phyloP scores from a whole-genome alignment of 2,329 filamentous ascomycete genomes.

The Ophiostoma perfectum region DNA sequence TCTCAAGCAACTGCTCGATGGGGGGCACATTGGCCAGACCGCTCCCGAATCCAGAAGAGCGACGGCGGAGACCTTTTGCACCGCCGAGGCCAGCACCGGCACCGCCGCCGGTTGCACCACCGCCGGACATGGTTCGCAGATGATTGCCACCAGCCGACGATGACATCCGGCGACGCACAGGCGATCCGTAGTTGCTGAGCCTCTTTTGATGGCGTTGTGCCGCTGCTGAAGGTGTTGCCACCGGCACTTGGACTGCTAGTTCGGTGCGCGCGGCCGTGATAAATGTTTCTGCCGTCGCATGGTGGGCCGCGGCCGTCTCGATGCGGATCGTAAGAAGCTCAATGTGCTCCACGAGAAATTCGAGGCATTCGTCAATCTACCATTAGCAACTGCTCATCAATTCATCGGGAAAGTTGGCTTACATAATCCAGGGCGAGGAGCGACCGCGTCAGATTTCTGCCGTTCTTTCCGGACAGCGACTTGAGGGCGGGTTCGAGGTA shows the following conservation, averaged over 20 bases:
- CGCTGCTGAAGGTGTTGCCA: conserved; percentile 1
- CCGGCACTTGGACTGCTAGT: conserved; percentile 32
- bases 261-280: conserved; percentile 42
- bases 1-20: conserved; percentile 45
- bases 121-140: conserved; percentile 32
- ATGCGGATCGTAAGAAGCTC: conserved; percentile 39
- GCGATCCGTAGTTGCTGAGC: conserved; percentile 32
- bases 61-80: conserved; percentile 29
- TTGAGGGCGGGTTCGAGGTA: conserved; percentile 56
- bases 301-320: conserved; percentile 44
- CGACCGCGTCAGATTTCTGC: conserved; percentile 42
- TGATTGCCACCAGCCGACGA: conserved; percentile 29
- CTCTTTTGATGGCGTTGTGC: conserved; percentile 23
- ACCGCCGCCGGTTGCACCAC: conserved; percentile 15
- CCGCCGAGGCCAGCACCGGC: conserved; percentile 5
- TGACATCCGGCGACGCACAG: conserved; percentile 31
- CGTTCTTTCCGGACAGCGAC: conserved; percentile 40
- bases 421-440: conserved; percentile 49
- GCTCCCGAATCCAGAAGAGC: conserved; percentile 33
- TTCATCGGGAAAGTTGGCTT: conserved; percentile 27
- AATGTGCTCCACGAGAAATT: conserved; percentile 46
- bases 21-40: conserved; percentile 36
- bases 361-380: conserved; percentile 49
- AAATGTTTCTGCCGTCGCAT: conserved; percentile 37
- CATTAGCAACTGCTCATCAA: background rate